Evolutionary conservation across 2,329 filamentous ascomycete genomes (phyloP), one percentile per base, ranked within the genome.

Genomic region (Aspergillus ochraceoroseus): DNA sequence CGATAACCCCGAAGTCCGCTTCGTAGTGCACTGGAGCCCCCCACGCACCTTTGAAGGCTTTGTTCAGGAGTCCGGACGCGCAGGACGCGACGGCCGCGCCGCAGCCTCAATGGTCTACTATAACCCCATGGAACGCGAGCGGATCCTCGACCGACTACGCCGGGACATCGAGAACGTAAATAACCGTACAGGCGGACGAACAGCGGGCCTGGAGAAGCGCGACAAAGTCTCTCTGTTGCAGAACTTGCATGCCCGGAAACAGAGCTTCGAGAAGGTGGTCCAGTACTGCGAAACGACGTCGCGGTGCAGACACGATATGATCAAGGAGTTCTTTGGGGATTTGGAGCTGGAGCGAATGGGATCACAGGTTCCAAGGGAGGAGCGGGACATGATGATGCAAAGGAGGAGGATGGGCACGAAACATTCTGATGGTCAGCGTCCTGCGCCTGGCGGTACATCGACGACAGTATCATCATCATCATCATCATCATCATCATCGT

Each of bases 31-130:
- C 65, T 96, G 90, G 88, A 85, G 87, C 44, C 75, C 95, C 7
- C 87, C 90, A 7, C 94, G 94, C 59, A 92, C 85, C 2, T 95
- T 96, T 60, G 90, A 96, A 62, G 87, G 89, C 1, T 95, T 92
- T 60, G 95, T 95, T 56, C 90, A 96, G 66, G 90, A 96, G 72
- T 89, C 87, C 2, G 90, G 90, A 0, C 83, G 90, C 26, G 90
- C 89, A 4, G 90, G 90, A 0, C 79, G 90, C 27, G 90, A 96
- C 54, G 87, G 87, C 15, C 89, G 90, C 47, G 88, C 88, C 0
- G 83, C 84, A 20, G 79, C 84, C 46, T 95, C 88, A 58, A 86
- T 95, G 38, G 70, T 96, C 39, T 95, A 95, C 65, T 96, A 95
- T 66, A 88, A 82, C 44, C 79, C 85, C 8, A 86, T 94, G 62